These are phyloP conservation scores for Yamadazyma trypodendri DNA, from an alignment of 1,139 yeast genomes.

Conservation along the genomic window DNA sequence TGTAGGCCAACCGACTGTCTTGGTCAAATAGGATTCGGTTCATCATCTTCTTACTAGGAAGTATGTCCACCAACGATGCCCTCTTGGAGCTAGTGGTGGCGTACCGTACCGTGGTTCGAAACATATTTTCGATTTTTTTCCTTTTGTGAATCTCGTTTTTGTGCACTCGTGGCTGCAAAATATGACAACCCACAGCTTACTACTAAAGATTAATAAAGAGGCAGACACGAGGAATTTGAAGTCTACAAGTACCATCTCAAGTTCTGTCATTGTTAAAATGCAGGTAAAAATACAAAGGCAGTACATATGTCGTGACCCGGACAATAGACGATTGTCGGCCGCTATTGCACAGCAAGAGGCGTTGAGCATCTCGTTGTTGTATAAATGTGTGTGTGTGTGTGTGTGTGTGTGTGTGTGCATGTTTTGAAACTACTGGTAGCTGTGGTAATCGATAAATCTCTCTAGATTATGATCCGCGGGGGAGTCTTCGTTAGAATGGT, in stretches of 20 bases:
- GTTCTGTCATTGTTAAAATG: not conserved
- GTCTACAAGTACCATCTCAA: no score
- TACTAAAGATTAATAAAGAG: no score
- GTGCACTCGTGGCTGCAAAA: slow-evolving; percentile 2
- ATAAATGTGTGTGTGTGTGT: no score
- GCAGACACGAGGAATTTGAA: no score
- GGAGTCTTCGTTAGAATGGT: slow-evolving; percentile 14
- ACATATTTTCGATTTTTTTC: not conserved
- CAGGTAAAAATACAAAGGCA: not conserved
- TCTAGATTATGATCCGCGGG: slow-evolving; percentile 17
- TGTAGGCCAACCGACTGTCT: slow-evolving; percentile 55
- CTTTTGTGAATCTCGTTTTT: not conserved
- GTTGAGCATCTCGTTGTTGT: not conserved
- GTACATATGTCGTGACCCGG: no score
- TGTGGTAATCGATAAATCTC: slow-evolving; percentile 27
- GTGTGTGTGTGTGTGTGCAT: no score
- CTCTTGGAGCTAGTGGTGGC: slow-evolving; percentile 10
- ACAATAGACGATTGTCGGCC: not conserved
- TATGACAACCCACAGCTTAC: no score
- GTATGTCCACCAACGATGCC: slow-evolving; percentile 49
- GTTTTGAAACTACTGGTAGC: slow-evolving; percentile 4
- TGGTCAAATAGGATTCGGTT: slow-evolving; percentile 64
- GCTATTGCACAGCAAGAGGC: not conserved
- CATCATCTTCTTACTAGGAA: slow-evolving; percentile 58
- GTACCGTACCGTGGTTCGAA: slow-evolving; percentile 1